A percentile compares a stretch with the other conserved stretches of the same genome.
Evolutionary conservation across 805 yeast genomes (phyloP).

Genomic region (Lipomyces oligophaga): DNA sequence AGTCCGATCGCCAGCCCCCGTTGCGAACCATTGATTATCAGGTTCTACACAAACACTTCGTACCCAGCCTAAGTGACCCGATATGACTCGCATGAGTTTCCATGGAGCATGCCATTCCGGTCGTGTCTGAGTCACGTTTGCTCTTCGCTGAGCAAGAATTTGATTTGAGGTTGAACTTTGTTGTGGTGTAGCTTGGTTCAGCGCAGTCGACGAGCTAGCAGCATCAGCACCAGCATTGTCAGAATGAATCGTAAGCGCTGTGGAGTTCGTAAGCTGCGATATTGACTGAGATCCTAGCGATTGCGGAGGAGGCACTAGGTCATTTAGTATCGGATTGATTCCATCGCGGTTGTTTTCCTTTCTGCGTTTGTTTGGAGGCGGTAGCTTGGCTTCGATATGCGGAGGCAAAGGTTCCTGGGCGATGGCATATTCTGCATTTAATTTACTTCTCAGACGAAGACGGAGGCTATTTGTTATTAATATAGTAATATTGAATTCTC

Average conservation of each 20-base stretch:
- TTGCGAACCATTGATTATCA: slow-evolving; percentile 82
- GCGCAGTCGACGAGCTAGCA: slow-evolving; percentile 4
- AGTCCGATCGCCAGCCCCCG: slow-evolving; percentile 86
- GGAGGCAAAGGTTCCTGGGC: slow-evolving; percentile 31
- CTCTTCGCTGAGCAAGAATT: slow-evolving; percentile 18
- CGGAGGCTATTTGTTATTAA: too few relatives aligned
- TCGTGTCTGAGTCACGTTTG: slow-evolving; percentile 22
- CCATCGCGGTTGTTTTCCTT: slow-evolving; percentile 18
- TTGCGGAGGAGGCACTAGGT: slow-evolving; percentile 22
- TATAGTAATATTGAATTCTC: too few relatives aligned
- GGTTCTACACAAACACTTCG: slow-evolving; percentile 80
- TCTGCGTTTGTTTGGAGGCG: slow-evolving; percentile 17
- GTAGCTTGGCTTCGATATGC: slow-evolving; percentile 31
- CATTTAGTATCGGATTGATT: slow-evolving; percentile 13
- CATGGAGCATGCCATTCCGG: slow-evolving; percentile 57
- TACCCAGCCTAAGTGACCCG: slow-evolving; percentile 94
- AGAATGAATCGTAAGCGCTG: slow-evolving; percentile 14
- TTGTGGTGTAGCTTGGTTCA: not conserved
- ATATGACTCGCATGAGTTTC: slow-evolving; percentile 67
- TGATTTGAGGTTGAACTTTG: not conserved
- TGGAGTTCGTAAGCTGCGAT: slow-evolving; percentile 8
- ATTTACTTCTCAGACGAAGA: slow-evolving; percentile 19
- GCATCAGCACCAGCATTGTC: not conserved
- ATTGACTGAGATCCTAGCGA: slow-evolving; percentile 21
- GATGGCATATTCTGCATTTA: slow-evolving; percentile 26